Percentiles rank a stretch among this genome's conserved stretches.
Evolutionary conservation across 768 basidiomycete species (phyloP).

Genomic region (Mycena chlorophos): DNA sequence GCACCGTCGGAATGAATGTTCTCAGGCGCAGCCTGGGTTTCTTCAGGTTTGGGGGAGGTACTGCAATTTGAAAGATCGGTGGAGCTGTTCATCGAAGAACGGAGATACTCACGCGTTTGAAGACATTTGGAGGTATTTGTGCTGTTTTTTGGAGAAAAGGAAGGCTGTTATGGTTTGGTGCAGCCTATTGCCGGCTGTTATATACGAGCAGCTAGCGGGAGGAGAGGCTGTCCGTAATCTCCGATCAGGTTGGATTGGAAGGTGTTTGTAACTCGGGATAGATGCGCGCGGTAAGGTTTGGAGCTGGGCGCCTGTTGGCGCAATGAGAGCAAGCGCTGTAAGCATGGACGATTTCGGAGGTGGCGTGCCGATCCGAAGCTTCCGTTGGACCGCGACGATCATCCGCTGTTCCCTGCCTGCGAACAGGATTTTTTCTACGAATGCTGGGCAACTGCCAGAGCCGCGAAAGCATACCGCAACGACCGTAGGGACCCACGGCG

Average conservation of each 20-base stretch:
- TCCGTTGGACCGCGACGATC: no score
- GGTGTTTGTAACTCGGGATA: constrained; percentile 6
- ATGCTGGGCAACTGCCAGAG: no score
- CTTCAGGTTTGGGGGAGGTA: constrained; percentile 1
- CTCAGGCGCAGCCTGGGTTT: not conserved
- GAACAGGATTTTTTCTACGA: no score
- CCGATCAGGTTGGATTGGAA: constrained; percentile 15
- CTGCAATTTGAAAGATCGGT: constrained; percentile 6
- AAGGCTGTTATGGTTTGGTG: not conserved
- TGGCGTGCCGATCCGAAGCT: no score
- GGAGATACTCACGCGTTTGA: constrained; percentile 10
- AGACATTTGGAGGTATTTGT: constrained; percentile 8
- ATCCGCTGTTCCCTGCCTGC: no score
- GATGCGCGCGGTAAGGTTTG: not conserved
- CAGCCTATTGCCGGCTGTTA: constrained; percentile 9
- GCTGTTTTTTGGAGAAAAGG: not conserved
- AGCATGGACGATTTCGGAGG: no score
- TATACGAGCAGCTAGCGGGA: constrained; percentile 4
- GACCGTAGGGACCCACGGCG: no score
- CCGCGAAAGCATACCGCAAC: no score
- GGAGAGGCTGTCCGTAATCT: constrained; percentile 16
- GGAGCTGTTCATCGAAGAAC: not conserved
- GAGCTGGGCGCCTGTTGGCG: constrained; percentile 6
- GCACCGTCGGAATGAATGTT: not conserved
- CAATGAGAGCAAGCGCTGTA: no score